phyloP scores from a whole-genome alignment of 2,329 filamentous ascomycete species.

The Talaromyces atroroseus region DNA sequence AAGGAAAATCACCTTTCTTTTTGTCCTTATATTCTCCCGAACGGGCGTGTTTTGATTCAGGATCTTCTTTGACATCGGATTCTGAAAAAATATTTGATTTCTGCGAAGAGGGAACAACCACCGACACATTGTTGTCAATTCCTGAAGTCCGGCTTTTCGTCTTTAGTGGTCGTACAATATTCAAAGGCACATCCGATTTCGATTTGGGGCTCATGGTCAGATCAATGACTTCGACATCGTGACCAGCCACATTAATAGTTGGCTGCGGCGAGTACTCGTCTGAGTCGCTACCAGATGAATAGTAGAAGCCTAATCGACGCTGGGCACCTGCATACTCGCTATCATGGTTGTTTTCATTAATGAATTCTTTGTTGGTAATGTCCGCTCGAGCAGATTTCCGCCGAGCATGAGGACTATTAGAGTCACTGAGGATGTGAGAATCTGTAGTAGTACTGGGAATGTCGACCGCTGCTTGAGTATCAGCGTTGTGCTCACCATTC shows the following conservation, averaged over 20 bases:
- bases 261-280: conserved; percentile 5
- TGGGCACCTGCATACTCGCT: conserved; percentile 1
- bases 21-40: neutral
- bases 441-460: neutral
- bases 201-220: conserved; percentile 25
- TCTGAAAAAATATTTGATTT: neutral
- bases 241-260: neutral
- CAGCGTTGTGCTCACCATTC: neutral
- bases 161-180: conserved; percentile 29
- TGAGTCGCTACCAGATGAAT: conserved; percentile 10
- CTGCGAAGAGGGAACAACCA: conserved; percentile 1
- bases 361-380: neutral
- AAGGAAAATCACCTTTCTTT: neutral
- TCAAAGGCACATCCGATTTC: neutral
- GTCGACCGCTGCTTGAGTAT: neutral
- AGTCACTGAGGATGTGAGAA: neutral
- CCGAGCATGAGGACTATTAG: neutral
- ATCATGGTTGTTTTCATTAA: neutral
- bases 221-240: conserved; percentile 26
- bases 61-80: neutral
- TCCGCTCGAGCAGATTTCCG: neutral
- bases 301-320: conserved; percentile 7
- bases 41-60: neutral
- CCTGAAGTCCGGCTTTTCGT: neutral
- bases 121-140: neutral